These are phyloP conservation scores for Coniochaeta sp. DNA, from an alignment of 2,329 filamentous ascomycete species.

Conservation along the genomic window DNA sequence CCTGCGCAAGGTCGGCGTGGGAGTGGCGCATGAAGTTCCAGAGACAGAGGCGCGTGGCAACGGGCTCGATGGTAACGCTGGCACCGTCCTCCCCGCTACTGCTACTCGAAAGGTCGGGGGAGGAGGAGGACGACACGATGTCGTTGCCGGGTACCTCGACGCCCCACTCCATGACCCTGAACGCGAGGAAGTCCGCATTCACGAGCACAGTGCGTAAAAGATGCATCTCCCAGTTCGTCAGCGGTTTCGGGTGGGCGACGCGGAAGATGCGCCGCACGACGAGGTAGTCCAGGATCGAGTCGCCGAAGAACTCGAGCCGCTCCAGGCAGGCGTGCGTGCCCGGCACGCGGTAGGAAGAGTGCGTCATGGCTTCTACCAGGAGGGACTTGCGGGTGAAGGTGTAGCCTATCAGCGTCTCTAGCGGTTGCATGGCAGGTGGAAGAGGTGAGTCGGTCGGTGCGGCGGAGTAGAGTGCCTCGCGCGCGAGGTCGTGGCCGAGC, in stretches of 20 bases:
- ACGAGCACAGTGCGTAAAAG: constrained; percentile 67
- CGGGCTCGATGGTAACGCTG: not conserved
- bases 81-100: constrained; percentile 12
- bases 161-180: constrained; percentile 57
- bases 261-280: constrained; percentile 57
- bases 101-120: constrained; percentile 8
- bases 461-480: constrained; percentile 34
- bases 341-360: constrained; percentile 51
- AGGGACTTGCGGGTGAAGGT: constrained; percentile 61
- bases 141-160: constrained; percentile 19
- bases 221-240: constrained; percentile 60
- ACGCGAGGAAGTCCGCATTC: constrained; percentile 75
- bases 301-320: constrained; percentile 81
- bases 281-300: constrained; percentile 75
- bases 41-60: constrained; percentile 33
- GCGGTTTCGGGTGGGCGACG: constrained; percentile 19
- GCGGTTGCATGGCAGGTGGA: constrained; percentile 32
- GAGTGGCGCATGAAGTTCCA: constrained; percentile 65
- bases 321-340: constrained; percentile 50
- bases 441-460: constrained; percentile 28
- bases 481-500: constrained; percentile 35
- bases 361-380: constrained; percentile 74
- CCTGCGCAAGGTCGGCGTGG: constrained; percentile 36
- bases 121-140: constrained; percentile 12
- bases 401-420: constrained; percentile 67